A percentile compares a stretch with the other conserved stretches of the same genome.
Evolutionary conservation across 73 alveolate genomes (phyloP).

Genomic region (Stentor coeruleus): DNA sequence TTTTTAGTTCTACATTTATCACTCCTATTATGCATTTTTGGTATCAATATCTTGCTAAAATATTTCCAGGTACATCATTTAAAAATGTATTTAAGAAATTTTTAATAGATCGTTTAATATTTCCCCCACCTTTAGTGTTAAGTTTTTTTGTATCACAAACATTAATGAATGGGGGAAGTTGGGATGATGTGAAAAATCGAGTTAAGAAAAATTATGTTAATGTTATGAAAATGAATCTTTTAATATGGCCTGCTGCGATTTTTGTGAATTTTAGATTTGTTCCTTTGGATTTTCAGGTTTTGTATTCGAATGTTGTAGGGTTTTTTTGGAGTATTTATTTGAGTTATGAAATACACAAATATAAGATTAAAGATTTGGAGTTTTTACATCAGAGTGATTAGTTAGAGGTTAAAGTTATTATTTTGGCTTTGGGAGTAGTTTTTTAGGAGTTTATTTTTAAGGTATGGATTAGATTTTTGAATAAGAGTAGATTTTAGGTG

Average conservation of each 20-base stretch:
- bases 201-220: neutral
- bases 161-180: neutral
- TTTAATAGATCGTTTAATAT: neutral
- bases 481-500: too few relatives aligned
- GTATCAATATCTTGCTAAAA: neutral
- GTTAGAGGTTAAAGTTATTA: too few relatives aligned
- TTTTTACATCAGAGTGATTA: too few relatives aligned
- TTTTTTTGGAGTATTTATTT: constrained; percentile 2
- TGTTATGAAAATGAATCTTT: neutral
- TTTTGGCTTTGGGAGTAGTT: too few relatives aligned
- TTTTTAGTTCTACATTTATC: neutral
- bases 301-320: neutral
- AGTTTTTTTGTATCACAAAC: neutral
- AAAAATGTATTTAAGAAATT: neutral
- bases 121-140: neutral
- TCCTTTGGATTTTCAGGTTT: constrained; percentile 12
- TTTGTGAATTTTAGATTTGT: constrained; percentile 10
- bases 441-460: too few relatives aligned
- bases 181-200: neutral
- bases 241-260: constrained; percentile 22
- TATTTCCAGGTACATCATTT: neutral
- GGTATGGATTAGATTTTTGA: too few relatives aligned
- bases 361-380: too few relatives aligned
- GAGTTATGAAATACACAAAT: neutral
- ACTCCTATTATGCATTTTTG: neutral